Base-by-base conservation (phyloP, 2,329 filamentous ascomycete species). In the Knufia petricola region DNA sequence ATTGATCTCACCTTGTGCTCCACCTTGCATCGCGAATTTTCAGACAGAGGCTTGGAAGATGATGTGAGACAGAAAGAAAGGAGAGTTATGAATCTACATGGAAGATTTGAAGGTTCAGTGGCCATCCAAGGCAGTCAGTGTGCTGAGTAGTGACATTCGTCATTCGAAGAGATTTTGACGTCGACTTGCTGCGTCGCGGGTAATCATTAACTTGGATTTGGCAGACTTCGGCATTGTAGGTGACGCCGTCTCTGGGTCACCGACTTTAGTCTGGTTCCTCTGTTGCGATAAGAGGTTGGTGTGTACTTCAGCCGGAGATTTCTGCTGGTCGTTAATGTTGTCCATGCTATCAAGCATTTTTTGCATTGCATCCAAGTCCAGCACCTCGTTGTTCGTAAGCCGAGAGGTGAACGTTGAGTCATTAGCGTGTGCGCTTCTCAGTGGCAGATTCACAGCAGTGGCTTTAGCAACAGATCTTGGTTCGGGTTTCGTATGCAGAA, bases 1-100 rank as follows among this genome's bases (percentile, higher is more conserved):
- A 72, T 70, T 63, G 63, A 64, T 60, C 70, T 72, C 69, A 67
- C 69, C 69, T 71, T 69, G 69, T 63, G 69, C 70, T 72, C 70
- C 69, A 73, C 70, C 70, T 71, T 68, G 64, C 69, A 66, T 67
- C 65, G 69, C 69, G 69, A 71, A 69, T 64, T 68, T 66, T 68
- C 65, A 69, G 69, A 69, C 70, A 69, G 2, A 17, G 39, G 34
- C 19, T 26, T 26, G 38, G 19, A 37, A 15, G 39, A 50, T 24
- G 13, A 6, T 6, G 17, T 15, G 38, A 46, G 10, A 39, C 37
- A 32, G 39, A 45, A 20, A 50, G 38, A 7, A 10, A 8, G 32
- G 31, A 42, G 24, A 28, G 32, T 7, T 7, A 30, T 13, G 13
- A 12, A 28, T 1, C n/a, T n/a, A n/a, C n/a, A n/a, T n/a, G n/a